Evolutionary conservation across 1,139 yeast species (phyloP), one percentile per base, ranked within the genome.

Genomic region (Geotrichum klebahnii): DNA sequence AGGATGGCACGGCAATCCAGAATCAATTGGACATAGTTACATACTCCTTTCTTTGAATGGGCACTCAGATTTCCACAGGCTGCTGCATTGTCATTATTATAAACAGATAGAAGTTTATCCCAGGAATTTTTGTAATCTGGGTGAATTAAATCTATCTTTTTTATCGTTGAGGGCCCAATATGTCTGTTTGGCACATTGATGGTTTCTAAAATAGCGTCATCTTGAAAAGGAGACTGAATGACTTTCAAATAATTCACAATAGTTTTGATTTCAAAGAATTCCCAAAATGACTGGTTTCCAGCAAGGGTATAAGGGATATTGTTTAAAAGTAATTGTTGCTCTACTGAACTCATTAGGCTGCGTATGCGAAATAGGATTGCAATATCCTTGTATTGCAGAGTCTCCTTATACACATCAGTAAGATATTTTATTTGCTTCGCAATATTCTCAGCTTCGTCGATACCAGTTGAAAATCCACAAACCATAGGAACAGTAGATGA

Each of bases 291-390:
- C 3, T 19, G 17, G 5, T 39, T 45, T 6, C 55, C 55, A 19
- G 26, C 12, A 59, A 89, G 75, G 12, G 67, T 66, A 60, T 86
- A 86, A 0, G 94, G 90, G 8, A 90, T 75, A 6, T 74, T 67
- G 3, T 69, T 68, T 44, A 67, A 70, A 1, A 79, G 72, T 19
- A 90, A 67, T 26, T 78, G 83, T 33, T 75, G 75, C 61, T 89
- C 97, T 8, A 88, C 69, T 1, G 66, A 70, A 55, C 80, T 63
- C 17, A 86, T 75, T 65, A 79, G 78, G 59, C 72, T 72, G 22
- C 82, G 73, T 1, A 84, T 73, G 31, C 97, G 70, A 2, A 84
- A 79, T 28, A 92, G 71, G 3, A 92, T 74, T 0, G 96, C 83
- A 54, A 88, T 70, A 62, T 87, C 95, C 19, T 73, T 68, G 52